Conservation (phyloP, 2,329 filamentous ascomycete species). For the Botryotinia narcissicola region DNA sequence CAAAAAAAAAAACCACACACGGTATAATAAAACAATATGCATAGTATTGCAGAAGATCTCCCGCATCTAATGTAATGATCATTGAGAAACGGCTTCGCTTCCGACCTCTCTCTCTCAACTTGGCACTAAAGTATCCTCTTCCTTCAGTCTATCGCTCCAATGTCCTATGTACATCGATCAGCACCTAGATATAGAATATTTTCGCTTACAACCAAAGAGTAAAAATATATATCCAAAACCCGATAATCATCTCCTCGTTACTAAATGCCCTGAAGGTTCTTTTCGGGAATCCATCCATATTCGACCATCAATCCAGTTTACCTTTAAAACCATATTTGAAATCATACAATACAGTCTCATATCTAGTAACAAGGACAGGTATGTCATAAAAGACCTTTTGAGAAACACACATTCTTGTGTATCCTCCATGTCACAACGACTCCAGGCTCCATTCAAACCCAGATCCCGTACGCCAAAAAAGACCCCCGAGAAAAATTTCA, state of each 20-base stretch:
- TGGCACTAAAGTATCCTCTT: not conserved
- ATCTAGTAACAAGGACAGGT: constrained; percentile 17
- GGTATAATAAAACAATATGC: not conserved
- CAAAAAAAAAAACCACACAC: not conserved
- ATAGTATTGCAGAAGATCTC: not conserved
- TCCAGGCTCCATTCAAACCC: constrained; percentile 18
- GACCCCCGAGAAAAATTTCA: constrained; percentile 12
- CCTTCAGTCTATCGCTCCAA: not conserved
- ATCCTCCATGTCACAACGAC: constrained; percentile 17
- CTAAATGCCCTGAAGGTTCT: not conserved
- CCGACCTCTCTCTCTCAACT: not conserved
- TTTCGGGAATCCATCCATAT: not conserved
- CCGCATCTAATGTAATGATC: not conserved
- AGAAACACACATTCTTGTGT: constrained; percentile 2
- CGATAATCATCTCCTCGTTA: not conserved
- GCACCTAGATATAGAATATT: not conserved
- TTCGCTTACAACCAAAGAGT: not conserved
- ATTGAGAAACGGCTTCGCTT: not conserved
- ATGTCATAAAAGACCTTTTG: constrained; percentile 2
- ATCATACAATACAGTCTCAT: constrained; percentile 17
- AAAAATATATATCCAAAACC: not conserved
- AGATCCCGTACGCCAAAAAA: constrained; percentile 18
- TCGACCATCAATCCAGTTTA: constrained; percentile 2
- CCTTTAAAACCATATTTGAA: constrained; percentile 16
- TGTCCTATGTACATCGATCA: constrained; percentile 9